phyloP scores from a whole-genome alignment of 176 grass and related monocot species.

The Zoysia pacifica region DNA sequence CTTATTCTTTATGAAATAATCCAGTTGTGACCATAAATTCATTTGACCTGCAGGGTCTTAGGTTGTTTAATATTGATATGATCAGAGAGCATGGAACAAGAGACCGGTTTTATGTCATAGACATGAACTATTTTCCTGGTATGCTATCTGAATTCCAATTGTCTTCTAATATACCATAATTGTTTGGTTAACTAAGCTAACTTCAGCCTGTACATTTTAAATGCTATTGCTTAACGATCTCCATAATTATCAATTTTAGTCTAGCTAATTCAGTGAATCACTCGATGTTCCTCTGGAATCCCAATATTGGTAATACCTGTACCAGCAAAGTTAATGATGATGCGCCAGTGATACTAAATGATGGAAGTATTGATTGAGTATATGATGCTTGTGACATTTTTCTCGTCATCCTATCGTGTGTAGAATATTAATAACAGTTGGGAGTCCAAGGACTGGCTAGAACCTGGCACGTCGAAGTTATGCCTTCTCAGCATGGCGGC shows the following conservation, averaged over 20 bases:
- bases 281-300: conserved; percentile 22
- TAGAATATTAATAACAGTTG: conserved; percentile 21
- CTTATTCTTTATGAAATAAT: conserved; percentile 3
- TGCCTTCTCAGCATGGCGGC: conserved; percentile 3
- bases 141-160: conserved; percentile 32
- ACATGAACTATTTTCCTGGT: conserved; percentile 99
- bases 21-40: background rate
- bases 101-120: conserved; percentile 95
- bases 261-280: background rate
- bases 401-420: background rate
- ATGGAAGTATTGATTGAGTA: background rate
- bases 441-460: conserved; percentile 20
- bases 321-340: background rate
- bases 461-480: conserved; percentile 16
- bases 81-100: conserved; percentile 87
- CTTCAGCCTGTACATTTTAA: background rate
- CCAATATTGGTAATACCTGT: conserved; percentile 1
- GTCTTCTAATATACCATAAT: background rate
- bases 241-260: conserved; percentile 5
- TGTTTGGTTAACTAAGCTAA: conserved; percentile 11
- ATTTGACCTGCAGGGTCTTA: conserved; percentile 68
- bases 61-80: conserved; percentile 94
- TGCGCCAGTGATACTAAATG: background rate
- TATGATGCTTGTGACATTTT: background rate
- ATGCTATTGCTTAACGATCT: background rate